Conservation (phyloP, 148 eudicot species). For the Amaranthus palmeri region DNA sequence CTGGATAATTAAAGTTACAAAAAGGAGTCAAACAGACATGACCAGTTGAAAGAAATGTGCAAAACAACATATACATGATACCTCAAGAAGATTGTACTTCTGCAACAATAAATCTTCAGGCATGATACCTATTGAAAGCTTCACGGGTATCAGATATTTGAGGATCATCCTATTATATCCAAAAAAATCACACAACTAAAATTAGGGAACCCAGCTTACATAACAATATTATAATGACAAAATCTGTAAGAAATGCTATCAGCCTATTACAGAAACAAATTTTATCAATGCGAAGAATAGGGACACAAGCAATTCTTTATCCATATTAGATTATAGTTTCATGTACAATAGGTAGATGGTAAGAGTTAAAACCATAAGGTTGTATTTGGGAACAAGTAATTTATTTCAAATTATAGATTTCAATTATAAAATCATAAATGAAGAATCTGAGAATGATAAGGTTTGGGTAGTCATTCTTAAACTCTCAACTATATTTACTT, state of each 20-base stretch:
- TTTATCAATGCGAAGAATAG: neutral
- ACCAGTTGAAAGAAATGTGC: neutral
- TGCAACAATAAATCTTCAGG: conserved; percentile 61
- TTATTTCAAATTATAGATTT: too few species aligned
- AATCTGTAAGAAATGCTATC: neutral
- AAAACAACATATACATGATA: conserved; percentile 23
- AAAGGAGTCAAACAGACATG: neutral
- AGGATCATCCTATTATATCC: conserved; percentile 71
- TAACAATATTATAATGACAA: neutral
- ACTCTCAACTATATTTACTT: too few species aligned
- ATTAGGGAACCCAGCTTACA: neutral
- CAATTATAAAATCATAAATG: too few species aligned
- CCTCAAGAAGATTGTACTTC: conserved; percentile 80
- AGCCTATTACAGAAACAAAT: too few species aligned
- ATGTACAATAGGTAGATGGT: too few species aligned
- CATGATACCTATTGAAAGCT: conserved; percentile 88
- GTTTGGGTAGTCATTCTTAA: too few species aligned
- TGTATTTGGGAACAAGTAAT: too few species aligned
- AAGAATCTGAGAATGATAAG: too few species aligned
- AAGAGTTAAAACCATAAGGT: too few species aligned
- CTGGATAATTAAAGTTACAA: too few species aligned
- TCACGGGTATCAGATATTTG: conserved; percentile 94
- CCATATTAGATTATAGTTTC: neutral
- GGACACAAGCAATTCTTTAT: neutral
- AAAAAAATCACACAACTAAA: conserved; percentile 12